These are phyloP conservation scores for Euphorbia celastroides DNA, from an alignment of 441 rosid species.

Conservation along the genomic window DNA sequence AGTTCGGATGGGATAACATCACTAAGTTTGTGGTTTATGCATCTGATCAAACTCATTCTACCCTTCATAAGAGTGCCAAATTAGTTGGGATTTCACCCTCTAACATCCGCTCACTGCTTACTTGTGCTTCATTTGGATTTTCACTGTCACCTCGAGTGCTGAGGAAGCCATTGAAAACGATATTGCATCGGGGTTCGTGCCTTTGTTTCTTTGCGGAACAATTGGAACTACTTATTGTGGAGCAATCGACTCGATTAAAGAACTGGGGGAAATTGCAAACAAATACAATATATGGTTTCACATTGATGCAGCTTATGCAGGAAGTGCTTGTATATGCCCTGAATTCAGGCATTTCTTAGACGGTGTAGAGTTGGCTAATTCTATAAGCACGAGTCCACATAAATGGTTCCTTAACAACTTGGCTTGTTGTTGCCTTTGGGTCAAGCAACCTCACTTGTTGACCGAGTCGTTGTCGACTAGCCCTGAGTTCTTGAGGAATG, in stretches of 20 bases:
- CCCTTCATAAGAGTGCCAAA: constrained; percentile 24
- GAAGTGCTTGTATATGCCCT: constrained; percentile 26
- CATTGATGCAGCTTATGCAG: too few relatives aligned
- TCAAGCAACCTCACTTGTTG: constrained; percentile 16
- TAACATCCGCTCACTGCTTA: constrained; percentile 18
- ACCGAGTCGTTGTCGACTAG: constrained; percentile 14
- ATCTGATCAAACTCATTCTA: constrained; percentile 33
- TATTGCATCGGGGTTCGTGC: constrained; percentile 17
- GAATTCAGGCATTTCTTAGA: too few relatives aligned
- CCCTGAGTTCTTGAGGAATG: constrained; percentile 20
- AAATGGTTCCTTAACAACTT: constrained; percentile 21
- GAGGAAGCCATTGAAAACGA: constrained; percentile 12
- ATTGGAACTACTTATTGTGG: constrained; percentile 28
- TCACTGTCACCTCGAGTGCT: constrained; percentile 11
- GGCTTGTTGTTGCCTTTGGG: constrained; percentile 34
- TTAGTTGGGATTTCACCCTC: constrained; percentile 22
- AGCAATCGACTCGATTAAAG: constrained; percentile 30
- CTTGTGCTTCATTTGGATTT: constrained; percentile 18
- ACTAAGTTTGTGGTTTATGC: constrained; percentile 28
- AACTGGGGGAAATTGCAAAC: constrained; percentile 19
- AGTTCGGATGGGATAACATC: constrained; percentile 13
- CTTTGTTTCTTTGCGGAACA: constrained; percentile 27
- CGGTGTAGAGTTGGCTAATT: too few relatives aligned
- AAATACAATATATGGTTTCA: constrained; percentile 28
- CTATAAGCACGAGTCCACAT: too few relatives aligned